Evolutionary conservation across 164 flowering plant genomes (phyloP).

Genomic region (Euptelea pleiosperma): DNA sequence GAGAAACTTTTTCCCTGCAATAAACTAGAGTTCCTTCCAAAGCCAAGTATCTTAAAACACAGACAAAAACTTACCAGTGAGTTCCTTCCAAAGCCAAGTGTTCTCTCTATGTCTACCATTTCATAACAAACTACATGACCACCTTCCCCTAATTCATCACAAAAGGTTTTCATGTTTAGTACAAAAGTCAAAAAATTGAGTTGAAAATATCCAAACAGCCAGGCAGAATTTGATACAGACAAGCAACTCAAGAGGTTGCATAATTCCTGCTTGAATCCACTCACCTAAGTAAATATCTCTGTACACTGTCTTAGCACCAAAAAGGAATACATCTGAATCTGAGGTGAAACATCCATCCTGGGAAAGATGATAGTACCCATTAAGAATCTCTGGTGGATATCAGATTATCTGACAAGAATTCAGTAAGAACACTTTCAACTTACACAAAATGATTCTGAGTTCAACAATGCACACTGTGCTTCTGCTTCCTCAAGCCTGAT

Average conservation of each 20-base stretch:
- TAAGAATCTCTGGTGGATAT: conserved; percentile 2
- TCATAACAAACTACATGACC: conserved; percentile 90
- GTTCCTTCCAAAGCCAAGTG: conserved; percentile 90
- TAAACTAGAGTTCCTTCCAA: conserved; percentile 72
- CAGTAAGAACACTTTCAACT: conserved; percentile 25
- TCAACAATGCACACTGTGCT: conserved; percentile 89
- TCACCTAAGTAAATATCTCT: conserved; percentile 88
- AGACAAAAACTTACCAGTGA: conserved; percentile 57
- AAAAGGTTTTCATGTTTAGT: conserved; percentile 7
- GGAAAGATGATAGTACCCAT: conserved; percentile 7
- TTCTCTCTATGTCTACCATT: conserved; percentile 81
- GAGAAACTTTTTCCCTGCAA: neutral
- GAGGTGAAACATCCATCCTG: conserved; percentile 96
- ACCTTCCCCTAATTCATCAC: conserved; percentile 57
- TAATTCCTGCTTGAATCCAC: conserved; percentile 12
- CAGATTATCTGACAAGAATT: neutral
- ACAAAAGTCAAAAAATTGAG: neutral
- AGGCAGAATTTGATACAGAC: neutral
- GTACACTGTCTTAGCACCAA: conserved; percentile 94
- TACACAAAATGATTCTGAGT: conserved; percentile 79
- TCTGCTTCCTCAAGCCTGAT: conserved; percentile 92
- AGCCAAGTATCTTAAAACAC: conserved; percentile 6
- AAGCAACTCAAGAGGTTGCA: neutral
- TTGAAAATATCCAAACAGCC: neutral
- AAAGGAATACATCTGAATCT: conserved; percentile 92